Evolutionary conservation across 768 basidiomycete genomes (phyloP).

Genomic region (Tricholoma sp.): DNA sequence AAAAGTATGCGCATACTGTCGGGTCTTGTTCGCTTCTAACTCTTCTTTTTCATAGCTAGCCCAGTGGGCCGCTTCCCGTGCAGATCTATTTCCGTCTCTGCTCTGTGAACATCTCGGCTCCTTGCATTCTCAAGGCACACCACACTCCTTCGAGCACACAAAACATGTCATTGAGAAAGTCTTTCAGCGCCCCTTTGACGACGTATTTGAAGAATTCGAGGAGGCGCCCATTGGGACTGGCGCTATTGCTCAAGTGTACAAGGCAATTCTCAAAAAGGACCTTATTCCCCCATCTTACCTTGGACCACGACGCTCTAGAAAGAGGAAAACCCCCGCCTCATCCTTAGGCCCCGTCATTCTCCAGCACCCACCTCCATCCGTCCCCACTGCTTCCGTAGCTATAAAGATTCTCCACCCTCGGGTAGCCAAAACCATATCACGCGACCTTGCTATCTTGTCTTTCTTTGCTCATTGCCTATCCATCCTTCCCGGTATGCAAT

Average conservation of each 20-base stretch:
- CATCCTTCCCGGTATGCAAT: constrained; percentile 87
- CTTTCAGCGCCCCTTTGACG: constrained; percentile 76
- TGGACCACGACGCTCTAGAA: constrained; percentile 57
- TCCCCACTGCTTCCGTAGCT: constrained; percentile 85
- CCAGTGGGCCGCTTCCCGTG: constrained; percentile 97
- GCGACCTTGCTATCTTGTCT: constrained; percentile 93
- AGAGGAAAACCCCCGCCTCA: constrained; percentile 37
- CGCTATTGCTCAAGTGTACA: constrained; percentile 97
- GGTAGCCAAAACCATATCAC: constrained; percentile 73
- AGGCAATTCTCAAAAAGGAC: constrained; percentile 78
- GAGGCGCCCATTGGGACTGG: constrained; percentile 90
- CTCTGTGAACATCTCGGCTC: constrained; percentile 83
- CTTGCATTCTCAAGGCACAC: constrained; percentile 82
- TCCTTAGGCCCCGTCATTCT: constrained; percentile 49
- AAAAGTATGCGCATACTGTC: constrained; percentile 56
- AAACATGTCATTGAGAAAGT: constrained; percentile 75
- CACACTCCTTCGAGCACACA: constrained; percentile 79
- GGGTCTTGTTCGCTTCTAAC: not conserved
- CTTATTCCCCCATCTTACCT: constrained; percentile 84
- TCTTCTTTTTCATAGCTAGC: constrained; percentile 55
- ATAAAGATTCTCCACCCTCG: constrained; percentile 94
- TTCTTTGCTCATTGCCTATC: constrained; percentile 83
- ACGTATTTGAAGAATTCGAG: constrained; percentile 91
- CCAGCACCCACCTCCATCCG: constrained; percentile 61
- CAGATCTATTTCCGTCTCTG: constrained; percentile 84